These are phyloP conservation scores for Sphaceloma murrayae DNA, from an alignment of 2,329 filamentous ascomycete genomes.

Conservation along the genomic window DNA sequence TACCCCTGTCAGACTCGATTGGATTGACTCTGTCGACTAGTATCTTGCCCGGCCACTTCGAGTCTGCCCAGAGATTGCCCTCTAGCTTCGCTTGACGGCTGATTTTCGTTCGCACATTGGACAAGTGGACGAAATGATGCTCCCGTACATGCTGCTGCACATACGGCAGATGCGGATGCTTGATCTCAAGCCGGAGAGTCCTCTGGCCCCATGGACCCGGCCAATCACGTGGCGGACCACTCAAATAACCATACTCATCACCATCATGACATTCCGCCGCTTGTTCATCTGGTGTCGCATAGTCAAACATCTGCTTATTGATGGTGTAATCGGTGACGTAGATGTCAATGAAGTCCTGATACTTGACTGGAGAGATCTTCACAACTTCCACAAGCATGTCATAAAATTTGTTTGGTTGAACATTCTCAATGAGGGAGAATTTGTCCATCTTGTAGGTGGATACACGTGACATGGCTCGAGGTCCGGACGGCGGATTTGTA, in stretches of 20 bases:
- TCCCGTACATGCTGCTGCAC: slow-evolving; percentile 47
- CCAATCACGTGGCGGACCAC: slow-evolving; percentile 43
- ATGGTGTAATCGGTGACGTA: slow-evolving; percentile 78
- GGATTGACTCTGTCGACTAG: slow-evolving; percentile 37
- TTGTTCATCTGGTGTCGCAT: slow-evolving; percentile 34
- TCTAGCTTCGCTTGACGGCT: slow-evolving; percentile 53
- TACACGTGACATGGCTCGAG: too few relatives aligned
- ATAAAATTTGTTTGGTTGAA: slow-evolving; percentile 48
- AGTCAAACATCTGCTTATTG: slow-evolving; percentile 55
- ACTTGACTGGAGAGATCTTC: slow-evolving; percentile 38
- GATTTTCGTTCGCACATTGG: slow-evolving; percentile 62
- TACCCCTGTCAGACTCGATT: slow-evolving; percentile 33
- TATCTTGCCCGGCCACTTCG: slow-evolving; percentile 42
- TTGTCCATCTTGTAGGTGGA: slow-evolving; percentile 44
- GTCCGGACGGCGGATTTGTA: too few relatives aligned
- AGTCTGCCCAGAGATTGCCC: slow-evolving; percentile 59
- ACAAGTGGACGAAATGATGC: slow-evolving; percentile 56
- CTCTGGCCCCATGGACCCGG: slow-evolving; percentile 63
- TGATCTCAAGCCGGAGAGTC: slow-evolving; percentile 63
- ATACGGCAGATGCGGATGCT: slow-evolving; percentile 54
- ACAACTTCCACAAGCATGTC: slow-evolving; percentile 67
- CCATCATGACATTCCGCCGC: slow-evolving; percentile 36
- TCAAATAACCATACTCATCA: slow-evolving; percentile 48
- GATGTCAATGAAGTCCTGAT: slow-evolving; percentile 43
- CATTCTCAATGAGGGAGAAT: slow-evolving; percentile 55